Evolutionary conservation across 2,329 filamentous ascomycete species (phyloP).

Genomic region (Chaetomium sp.): DNA sequence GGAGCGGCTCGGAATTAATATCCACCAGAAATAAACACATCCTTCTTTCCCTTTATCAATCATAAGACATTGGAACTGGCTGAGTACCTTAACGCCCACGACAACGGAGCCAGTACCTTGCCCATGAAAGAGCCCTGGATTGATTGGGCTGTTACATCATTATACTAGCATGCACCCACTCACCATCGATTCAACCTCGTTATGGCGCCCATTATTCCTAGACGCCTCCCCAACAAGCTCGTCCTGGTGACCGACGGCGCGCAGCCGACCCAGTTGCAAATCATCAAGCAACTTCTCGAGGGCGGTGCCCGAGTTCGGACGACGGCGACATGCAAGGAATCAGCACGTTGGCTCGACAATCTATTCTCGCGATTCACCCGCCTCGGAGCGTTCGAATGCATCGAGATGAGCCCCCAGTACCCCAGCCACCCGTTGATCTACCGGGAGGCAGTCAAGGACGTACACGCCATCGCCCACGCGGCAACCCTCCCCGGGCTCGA

Average conservation of each 20-base stretch:
- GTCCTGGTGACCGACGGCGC: slow-evolving; percentile 49
- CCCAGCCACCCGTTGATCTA: slow-evolving; percentile 37
- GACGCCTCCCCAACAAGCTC: neutral
- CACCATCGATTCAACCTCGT: too few species aligned
- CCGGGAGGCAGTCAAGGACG: slow-evolving; percentile 37
- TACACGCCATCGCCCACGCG: slow-evolving; percentile 42
- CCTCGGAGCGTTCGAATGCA: slow-evolving; percentile 40
- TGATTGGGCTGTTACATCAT: neutral
- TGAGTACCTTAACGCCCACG: neutral
- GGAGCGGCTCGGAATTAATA: too few species aligned
- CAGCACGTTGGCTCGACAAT: slow-evolving; percentile 31
- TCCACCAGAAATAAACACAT: too few species aligned
- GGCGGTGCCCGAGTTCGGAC: slow-evolving; percentile 46
- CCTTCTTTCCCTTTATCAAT: too few species aligned
- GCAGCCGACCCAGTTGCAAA: slow-evolving; percentile 48
- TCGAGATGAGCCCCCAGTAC: slow-evolving; percentile 37
- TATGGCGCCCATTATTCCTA: neutral
- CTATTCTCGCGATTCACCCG: slow-evolving; percentile 34
- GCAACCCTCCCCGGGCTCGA: slow-evolving; percentile 41
- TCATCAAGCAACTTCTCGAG: slow-evolving; percentile 44
- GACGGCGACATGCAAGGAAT: slow-evolving; percentile 44
- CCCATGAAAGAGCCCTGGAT: neutral
- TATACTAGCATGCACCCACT: too few species aligned
- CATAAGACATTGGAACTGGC: too few species aligned
- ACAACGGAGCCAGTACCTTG: neutral